Evolutionary conservation across 2,329 filamentous ascomycete species (phyloP).

Genomic region (Pseudogymnoascus destructans): DNA sequence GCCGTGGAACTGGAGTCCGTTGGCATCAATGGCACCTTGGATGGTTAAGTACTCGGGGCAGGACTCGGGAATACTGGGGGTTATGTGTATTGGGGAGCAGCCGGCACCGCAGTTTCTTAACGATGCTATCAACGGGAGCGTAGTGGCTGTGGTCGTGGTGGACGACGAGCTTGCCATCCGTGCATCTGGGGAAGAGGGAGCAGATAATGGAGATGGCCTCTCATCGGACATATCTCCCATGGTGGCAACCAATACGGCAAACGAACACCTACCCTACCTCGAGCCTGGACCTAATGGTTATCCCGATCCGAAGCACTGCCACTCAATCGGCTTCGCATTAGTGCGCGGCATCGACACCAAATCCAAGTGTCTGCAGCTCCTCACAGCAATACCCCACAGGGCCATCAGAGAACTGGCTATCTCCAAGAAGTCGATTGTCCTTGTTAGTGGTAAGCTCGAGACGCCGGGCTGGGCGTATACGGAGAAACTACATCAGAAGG

Average conservation of each 20-base stretch:
- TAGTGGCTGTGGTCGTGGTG: slow-evolving; percentile 52
- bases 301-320: slow-evolving; percentile 46
- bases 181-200: slow-evolving; percentile 16
- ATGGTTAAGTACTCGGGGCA: slow-evolving; percentile 44
- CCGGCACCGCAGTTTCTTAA: slow-evolving; percentile 43
- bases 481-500: slow-evolving; percentile 40
- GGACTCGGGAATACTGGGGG: slow-evolving; percentile 43
- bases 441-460: slow-evolving; percentile 58
- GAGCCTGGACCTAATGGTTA: slow-evolving; percentile 38
- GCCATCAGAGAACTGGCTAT: slow-evolving; percentile 31
- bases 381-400: slow-evolving; percentile 43
- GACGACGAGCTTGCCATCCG: slow-evolving; percentile 40
- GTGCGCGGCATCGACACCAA: slow-evolving; percentile 54
- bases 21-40: slow-evolving; percentile 47
- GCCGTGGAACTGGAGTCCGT: slow-evolving; percentile 39
- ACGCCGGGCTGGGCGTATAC: slow-evolving; percentile 57
- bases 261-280: slow-evolving; percentile 50
- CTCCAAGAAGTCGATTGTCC: slow-evolving; percentile 39
- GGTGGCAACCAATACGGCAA: slow-evolving; percentile 29
- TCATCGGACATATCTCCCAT: slow-evolving; percentile 11
- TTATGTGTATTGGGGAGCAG: slow-evolving; percentile 56
- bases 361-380: slow-evolving; percentile 43
- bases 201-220: slow-evolving; percentile 9
- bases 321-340: slow-evolving; percentile 50
- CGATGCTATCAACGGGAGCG: slow-evolving; percentile 56